Percentiles rank a stretch among this genome's conserved stretches.
Conservation (phyloP, 2,329 filamentous ascomycete genomes). For the Cordyceps tenuipes region DNA sequence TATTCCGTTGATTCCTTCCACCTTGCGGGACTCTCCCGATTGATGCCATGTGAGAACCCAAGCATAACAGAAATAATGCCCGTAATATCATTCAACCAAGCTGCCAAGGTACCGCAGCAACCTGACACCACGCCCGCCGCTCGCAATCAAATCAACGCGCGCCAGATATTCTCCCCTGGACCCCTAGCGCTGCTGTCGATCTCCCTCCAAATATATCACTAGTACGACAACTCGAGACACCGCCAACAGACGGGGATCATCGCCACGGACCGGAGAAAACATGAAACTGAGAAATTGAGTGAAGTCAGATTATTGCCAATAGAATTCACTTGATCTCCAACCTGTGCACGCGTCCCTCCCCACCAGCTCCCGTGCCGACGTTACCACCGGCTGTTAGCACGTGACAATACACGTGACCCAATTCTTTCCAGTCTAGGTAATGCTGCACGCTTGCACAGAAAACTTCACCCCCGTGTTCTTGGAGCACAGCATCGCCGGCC, state of each 20-base stretch:
- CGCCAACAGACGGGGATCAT: neutral
- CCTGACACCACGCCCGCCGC: neutral
- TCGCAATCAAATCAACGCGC: neutral
- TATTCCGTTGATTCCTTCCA: too few species aligned
- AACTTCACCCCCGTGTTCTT: constrained; percentile 10
- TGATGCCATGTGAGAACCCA: too few species aligned
- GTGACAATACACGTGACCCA: constrained; percentile 4
- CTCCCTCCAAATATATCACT: neutral
- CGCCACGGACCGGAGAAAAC: neutral
- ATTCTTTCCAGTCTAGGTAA: constrained; percentile 7
- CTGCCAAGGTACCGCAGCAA: neutral
- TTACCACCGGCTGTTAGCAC: neutral
- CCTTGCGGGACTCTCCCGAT: too few species aligned
- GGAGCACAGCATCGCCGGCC: neutral
- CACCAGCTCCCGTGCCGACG: neutral
- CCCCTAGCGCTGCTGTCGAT: constrained; percentile 4
- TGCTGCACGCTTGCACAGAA: constrained; percentile 11
- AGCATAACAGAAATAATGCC: neutral
- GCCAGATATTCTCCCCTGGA: neutral
- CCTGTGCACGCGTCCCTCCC: neutral
- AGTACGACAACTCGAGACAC: neutral
- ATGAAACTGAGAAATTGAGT: neutral
- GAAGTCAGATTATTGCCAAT: neutral
- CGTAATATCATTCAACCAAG: neutral
- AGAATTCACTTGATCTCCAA: neutral